phyloP scores from a whole-genome alignment of 2,329 filamentous ascomycete genomes.

The Hypoxylon sp. region DNA sequence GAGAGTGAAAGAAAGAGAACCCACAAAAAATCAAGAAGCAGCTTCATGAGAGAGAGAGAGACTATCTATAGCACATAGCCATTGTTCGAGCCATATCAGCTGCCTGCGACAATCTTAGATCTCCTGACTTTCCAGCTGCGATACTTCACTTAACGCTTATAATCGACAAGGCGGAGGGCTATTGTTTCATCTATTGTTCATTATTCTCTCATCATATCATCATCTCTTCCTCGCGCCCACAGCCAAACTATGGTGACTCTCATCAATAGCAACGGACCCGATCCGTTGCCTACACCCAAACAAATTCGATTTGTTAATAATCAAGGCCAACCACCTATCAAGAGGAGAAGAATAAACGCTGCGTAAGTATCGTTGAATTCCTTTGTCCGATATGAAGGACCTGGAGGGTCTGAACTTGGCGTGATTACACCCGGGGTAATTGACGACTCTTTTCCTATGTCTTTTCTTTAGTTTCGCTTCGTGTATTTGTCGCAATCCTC shows the following conservation, averaged over 20 bases:
- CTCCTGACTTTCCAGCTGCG: constrained; percentile 7
- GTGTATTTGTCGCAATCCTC: constrained; percentile 30
- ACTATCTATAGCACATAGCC: too few relatives aligned
- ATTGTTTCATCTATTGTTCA: not conserved
- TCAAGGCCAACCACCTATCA: constrained; percentile 81
- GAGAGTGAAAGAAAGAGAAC: constrained; percentile 19
- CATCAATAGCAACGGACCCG: constrained; percentile 48
- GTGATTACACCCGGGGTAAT: constrained; percentile 28
- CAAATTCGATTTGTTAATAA: constrained; percentile 83
- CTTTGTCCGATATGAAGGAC: constrained; percentile 23
- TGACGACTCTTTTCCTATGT: constrained; percentile 30
- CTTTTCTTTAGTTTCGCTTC: constrained; percentile 12
- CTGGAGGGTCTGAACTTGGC: constrained; percentile 22
- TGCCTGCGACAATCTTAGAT: constrained; percentile 15
- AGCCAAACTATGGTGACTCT: constrained; percentile 55
- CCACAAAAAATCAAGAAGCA: constrained; percentile 32
- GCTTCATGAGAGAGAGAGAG: constrained; percentile 17
- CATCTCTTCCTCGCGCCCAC: constrained; percentile 19
- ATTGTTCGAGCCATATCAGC: constrained; percentile 17
- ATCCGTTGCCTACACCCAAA: constrained; percentile 57
- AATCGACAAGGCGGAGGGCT: constrained; percentile 1
- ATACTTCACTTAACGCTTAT: constrained; percentile 2
- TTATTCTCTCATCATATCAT: constrained; percentile 44
- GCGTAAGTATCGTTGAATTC: constrained; percentile 64
- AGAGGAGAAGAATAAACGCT: constrained; percentile 79